Percentiles rank a stretch among this genome's conserved stretches.
phyloP scores from a whole-genome alignment of 768 basidiomycete species.

The Phanerochaete sordida region DNA sequence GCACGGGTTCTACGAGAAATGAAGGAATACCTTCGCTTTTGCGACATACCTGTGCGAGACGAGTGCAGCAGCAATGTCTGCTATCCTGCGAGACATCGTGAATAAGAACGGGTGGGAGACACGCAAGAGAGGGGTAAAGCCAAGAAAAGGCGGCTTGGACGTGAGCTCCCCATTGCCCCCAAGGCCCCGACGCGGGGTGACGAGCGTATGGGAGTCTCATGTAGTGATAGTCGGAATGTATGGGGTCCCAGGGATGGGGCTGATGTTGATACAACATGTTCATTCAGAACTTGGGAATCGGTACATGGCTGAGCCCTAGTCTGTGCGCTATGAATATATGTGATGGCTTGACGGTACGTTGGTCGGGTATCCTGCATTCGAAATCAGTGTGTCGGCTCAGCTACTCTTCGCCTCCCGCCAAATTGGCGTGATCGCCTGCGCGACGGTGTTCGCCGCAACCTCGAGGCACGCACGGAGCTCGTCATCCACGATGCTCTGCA shows the following conservation, averaged over 20 bases:
- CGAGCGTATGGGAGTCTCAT: too few relatives aligned
- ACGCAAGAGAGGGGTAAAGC: too few relatives aligned
- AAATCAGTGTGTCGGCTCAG: not conserved
- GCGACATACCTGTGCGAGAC: too few relatives aligned
- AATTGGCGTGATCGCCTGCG: conserved; percentile 68
- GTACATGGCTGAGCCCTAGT: not conserved
- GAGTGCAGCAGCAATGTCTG: too few relatives aligned
- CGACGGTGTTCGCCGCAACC: conserved; percentile 68
- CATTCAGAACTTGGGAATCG: not conserved
- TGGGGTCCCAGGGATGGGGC: not conserved
- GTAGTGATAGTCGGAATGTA: too few relatives aligned
- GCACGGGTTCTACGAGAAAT: too few relatives aligned
- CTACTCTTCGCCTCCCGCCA: conserved; percentile 27
- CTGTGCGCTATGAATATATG: not conserved
- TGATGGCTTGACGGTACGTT: not conserved
- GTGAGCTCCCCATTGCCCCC: too few relatives aligned
- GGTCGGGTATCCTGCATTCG: not conserved
- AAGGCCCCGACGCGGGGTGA: too few relatives aligned
- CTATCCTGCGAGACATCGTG: too few relatives aligned
- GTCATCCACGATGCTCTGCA: conserved; percentile 56
- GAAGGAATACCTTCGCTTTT: too few relatives aligned
- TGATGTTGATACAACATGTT: not conserved
- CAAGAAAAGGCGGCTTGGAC: too few relatives aligned
- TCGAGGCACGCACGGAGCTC: conserved; percentile 56
- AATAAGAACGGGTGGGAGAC: too few relatives aligned